Conservation (phyloP, 495 filamentous ascomycete genomes). For the Melanomma pulvis-pyrius region DNA sequence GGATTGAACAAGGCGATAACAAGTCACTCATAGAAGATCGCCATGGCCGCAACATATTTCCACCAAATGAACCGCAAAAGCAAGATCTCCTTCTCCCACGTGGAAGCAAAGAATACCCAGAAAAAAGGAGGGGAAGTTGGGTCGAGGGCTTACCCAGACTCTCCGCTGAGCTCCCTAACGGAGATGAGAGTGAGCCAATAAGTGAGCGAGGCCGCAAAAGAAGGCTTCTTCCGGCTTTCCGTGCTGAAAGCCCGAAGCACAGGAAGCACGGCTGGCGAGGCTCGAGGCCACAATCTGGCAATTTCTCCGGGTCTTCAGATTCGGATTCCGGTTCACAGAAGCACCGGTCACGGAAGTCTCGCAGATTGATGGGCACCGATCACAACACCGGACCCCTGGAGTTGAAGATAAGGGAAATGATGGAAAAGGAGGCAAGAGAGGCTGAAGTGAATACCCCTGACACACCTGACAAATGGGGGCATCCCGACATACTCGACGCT, state of each 20-base stretch:
- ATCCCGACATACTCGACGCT: conserved; percentile 1
- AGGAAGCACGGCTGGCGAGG: conserved; percentile 30
- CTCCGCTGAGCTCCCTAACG: conserved; percentile 24
- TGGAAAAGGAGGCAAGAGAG: conserved; percentile 44
- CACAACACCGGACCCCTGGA: conserved; percentile 60
- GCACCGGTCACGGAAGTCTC: conserved; percentile 1
- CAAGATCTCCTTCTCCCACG: conserved; percentile 30
- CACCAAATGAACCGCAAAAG: conserved; percentile 37
- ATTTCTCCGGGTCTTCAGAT: conserved; percentile 19
- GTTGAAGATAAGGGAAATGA: conserved; percentile 69
- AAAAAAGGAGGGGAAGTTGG: conserved; percentile 35
- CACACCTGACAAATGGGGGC: conserved; percentile 48
- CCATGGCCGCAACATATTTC: conserved; percentile 70
- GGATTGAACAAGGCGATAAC: conserved; percentile 77
- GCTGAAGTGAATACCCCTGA: conserved; percentile 27
- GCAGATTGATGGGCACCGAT: conserved; percentile 16
- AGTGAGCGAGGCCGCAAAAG: conserved; percentile 38
- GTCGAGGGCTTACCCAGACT: conserved; percentile 25
- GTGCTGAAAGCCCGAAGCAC: conserved; percentile 24
- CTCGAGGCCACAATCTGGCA: conserved; percentile 12
- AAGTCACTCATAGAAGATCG: conserved; percentile 75
- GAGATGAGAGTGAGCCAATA: conserved; percentile 33
- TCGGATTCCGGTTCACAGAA: conserved; percentile 30
- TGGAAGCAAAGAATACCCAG: conserved; percentile 44
- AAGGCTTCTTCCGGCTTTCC: conserved; percentile 30